Evolutionary conservation across 2,329 filamentous ascomycete genomes (phyloP), one percentile per base, ranked within the genome.

Genomic region (Fusarium temperatum): DNA sequence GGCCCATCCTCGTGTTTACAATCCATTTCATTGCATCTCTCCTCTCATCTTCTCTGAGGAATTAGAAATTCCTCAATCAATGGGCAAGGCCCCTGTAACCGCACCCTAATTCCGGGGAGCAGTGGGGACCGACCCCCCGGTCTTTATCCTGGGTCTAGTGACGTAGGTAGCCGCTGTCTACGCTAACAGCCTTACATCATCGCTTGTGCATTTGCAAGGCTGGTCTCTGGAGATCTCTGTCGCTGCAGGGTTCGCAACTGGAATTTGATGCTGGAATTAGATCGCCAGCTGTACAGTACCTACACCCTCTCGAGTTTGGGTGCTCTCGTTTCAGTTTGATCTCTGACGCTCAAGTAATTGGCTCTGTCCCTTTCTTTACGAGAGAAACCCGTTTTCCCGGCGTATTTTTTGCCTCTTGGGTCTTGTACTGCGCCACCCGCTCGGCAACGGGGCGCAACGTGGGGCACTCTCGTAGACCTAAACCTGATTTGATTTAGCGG

Each of bases 161-260:
- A 74, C 72, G 72, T 74, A 75, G 51, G 63, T 62, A 75, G 59
- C 68, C 69, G 69, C 57, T 72, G 64, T 75, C 57, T 58, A 38
- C 54, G 44, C 61, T 63, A 72, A 47, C 61, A 61, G 69, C 69
- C 72, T 75, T 75, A 75, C 72, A 74, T 74, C 72, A 74, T 74
- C 68, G 66, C 60, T 45, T 39, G 60, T 70, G 57, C 54, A 62
- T 54, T 36, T 45, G 56, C 63, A 69, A 60, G 71, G 71, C 66
- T 74, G 70, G 70, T 36, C 69, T 56, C 53, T 50, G 58, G 36
- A 58, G 55, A 41, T 53, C 50, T 36, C 42, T 39, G 32, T 56
- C 45, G 14, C 14, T 66, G 11, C 68, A 68, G 44, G 63, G 54
- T 62, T 68, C 20, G 42, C 44, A 17, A 65, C 48, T 48, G 45